These are phyloP conservation scores for Acacia confusa DNA, from an alignment of 306 rosid genomes.

Conservation along the genomic window DNA sequence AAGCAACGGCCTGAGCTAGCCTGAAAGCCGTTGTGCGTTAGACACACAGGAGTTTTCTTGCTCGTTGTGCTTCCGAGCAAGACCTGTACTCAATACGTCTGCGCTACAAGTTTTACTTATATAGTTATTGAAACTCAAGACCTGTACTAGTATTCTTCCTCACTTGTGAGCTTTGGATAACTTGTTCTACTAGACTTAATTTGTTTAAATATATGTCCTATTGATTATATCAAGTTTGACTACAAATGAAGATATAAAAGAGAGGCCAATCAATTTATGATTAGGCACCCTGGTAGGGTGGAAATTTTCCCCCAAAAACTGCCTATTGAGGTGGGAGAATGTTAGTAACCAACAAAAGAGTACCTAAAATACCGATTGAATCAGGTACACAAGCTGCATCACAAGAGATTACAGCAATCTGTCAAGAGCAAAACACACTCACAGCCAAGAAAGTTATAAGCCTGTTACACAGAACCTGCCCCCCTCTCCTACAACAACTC, in stretches of 20 bases:
- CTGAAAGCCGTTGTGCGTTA: no score
- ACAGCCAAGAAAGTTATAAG: no score
- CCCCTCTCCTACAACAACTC: no score
- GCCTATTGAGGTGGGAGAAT: background rate
- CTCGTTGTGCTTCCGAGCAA: no score
- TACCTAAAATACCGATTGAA: no score
- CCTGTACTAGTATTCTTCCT: background rate
- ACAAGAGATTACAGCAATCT: no score
- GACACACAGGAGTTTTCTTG: no score
- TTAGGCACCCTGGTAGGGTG: background rate
- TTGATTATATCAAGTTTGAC: background rate
- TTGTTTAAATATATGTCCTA: background rate
- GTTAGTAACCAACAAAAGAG: no score
- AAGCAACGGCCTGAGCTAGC: no score
- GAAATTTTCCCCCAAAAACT: background rate
- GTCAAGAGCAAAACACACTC: no score
- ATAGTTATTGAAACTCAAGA: slow-evolving; percentile 17
- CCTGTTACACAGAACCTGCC: fast-evolving
- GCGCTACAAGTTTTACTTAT: slow-evolving; percentile 1
- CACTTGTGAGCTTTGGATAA: slow-evolving; percentile 10
- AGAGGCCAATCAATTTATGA: background rate
- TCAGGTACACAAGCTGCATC: no score
- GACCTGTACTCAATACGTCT: slow-evolving; percentile 21
- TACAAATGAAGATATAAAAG: background rate
- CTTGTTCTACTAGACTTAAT: slow-evolving; percentile 24